These are phyloP conservation scores for Catenaria anguillulae DNA, from an alignment of 371 early-diverging fungal species.

Conservation along the genomic window DNA sequence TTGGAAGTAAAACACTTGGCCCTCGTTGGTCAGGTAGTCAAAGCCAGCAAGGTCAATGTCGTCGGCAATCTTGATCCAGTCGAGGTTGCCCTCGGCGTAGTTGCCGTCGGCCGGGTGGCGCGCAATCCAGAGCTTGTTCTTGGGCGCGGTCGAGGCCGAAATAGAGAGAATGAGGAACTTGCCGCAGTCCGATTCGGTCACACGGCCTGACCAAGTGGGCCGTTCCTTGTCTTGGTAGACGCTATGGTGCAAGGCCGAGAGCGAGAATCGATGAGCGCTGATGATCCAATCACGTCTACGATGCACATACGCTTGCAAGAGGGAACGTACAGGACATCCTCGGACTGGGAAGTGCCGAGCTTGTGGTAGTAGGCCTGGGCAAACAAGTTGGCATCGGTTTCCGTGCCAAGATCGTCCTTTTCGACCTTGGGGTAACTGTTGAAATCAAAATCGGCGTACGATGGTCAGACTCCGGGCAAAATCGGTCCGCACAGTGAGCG, in stretches of 20 bases:
- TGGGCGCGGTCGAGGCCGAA: slow-evolving; percentile 26
- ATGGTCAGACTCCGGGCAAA: slow-evolving; percentile 1
- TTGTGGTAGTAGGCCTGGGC: slow-evolving; percentile 26
- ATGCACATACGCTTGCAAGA: too few relatives aligned
- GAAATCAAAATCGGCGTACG: slow-evolving; percentile 50
- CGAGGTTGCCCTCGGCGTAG: slow-evolving; percentile 9
- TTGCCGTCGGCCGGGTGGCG: slow-evolving; percentile 20
- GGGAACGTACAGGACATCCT: slow-evolving; percentile 19
- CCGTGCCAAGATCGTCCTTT: slow-evolving; percentile 39
- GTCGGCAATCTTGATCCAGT: slow-evolving; percentile 25
- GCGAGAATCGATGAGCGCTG: too few relatives aligned
- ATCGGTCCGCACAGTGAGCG: neutral
- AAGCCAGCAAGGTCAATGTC: slow-evolving; percentile 31
- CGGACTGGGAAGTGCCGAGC: slow-evolving; percentile 34
- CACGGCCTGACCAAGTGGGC: slow-evolving; percentile 24
- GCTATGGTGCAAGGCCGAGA: slow-evolving; percentile 21
- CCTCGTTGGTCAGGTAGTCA: slow-evolving; percentile 39
- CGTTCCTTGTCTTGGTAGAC: slow-evolving; percentile 29
- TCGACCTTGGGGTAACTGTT: slow-evolving; percentile 22
- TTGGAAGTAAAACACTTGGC: slow-evolving; percentile 38
- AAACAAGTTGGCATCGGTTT: slow-evolving; percentile 32
- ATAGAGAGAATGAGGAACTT: slow-evolving; percentile 31
- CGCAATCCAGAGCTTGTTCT: slow-evolving; percentile 33
- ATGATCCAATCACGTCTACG: too few relatives aligned
- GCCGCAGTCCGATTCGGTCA: slow-evolving; percentile 32